These are phyloP conservation scores for Emydomyces testavorans DNA, from an alignment of 2,329 filamentous ascomycete species.

Conservation along the genomic window DNA sequence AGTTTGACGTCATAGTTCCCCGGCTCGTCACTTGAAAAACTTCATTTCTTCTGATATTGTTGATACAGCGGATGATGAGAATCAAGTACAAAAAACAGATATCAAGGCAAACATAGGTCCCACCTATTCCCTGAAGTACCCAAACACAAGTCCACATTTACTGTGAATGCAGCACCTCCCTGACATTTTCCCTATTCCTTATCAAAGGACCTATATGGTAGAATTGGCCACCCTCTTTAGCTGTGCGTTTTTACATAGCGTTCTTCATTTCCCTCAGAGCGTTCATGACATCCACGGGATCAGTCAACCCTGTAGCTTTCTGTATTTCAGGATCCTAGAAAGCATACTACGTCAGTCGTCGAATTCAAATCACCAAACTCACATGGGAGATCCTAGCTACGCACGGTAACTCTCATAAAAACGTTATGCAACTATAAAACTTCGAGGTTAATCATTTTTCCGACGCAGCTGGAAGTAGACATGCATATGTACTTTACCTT, in stretches of 20 bases:
- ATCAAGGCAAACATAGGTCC: no score
- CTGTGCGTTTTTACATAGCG: slow-evolving; percentile 17
- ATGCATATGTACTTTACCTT: slow-evolving; percentile 52
- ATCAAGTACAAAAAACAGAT: no score
- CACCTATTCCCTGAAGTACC: no score
- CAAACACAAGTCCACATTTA: no score
- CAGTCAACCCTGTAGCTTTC: slow-evolving; percentile 67
- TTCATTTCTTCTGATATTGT: no score
- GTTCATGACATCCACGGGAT: slow-evolving; percentile 73
- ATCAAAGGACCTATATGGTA: background rate
- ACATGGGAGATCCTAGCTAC: slow-evolving; percentile 22
- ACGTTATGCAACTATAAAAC: slow-evolving; percentile 68
- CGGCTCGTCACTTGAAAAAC: background rate
- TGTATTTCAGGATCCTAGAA: slow-evolving; percentile 67
- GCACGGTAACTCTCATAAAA: slow-evolving; percentile 79
- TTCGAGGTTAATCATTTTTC: background rate
- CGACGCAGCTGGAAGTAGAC: background rate
- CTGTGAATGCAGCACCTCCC: no score
- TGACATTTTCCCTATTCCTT: background rate
- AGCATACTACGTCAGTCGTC: background rate
- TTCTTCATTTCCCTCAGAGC: slow-evolving; percentile 80
- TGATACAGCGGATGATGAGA: background rate
- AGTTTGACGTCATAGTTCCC: background rate
- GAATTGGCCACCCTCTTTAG: no score
- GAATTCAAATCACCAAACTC: background rate